Evolutionary conservation across 257 asterid genomes (phyloP).

Genomic region (Striga asiatica): DNA sequence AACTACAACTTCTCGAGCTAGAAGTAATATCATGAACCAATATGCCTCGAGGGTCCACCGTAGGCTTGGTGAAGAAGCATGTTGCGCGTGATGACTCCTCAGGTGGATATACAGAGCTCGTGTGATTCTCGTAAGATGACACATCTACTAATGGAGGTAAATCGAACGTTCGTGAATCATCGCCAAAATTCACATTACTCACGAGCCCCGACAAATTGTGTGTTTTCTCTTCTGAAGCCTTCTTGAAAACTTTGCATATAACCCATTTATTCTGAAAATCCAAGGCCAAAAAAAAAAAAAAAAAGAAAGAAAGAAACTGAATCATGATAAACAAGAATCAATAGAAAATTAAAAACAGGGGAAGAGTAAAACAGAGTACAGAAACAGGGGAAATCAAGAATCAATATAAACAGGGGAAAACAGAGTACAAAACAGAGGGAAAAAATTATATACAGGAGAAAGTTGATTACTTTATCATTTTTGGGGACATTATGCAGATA

Average conservation of each 20-base stretch:
- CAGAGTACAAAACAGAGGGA: slow-evolving; percentile 1
- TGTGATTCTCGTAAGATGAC: slow-evolving; percentile 21
- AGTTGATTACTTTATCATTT: slow-evolving; percentile 15
- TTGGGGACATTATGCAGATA: slow-evolving; percentile 17
- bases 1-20: too few species aligned
- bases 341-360: background rate
- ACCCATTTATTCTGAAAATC: slow-evolving; percentile 70
- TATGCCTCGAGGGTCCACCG: slow-evolving; percentile 22
- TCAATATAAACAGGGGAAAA: slow-evolving; percentile 17
- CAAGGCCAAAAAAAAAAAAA: too few species aligned
- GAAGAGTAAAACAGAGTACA: background rate
- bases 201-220: slow-evolving; percentile 37
- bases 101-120: slow-evolving; percentile 13
- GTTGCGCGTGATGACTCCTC: slow-evolving; percentile 35
- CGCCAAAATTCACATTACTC: background rate
- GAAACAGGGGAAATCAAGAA: slow-evolving; percentile 1
- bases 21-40: too few species aligned
- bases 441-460: slow-evolving; percentile 21
- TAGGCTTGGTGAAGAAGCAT: slow-evolving; percentile 52
- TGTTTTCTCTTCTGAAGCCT: slow-evolving; percentile 49
- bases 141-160: slow-evolving; percentile 42
- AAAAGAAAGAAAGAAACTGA: background rate
- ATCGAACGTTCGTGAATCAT: too few species aligned
- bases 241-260: slow-evolving; percentile 54
- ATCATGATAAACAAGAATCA: background rate